phyloP scores from a whole-genome alignment of 75 land plant genomes.

The Cryptomeria japonica region DNA sequence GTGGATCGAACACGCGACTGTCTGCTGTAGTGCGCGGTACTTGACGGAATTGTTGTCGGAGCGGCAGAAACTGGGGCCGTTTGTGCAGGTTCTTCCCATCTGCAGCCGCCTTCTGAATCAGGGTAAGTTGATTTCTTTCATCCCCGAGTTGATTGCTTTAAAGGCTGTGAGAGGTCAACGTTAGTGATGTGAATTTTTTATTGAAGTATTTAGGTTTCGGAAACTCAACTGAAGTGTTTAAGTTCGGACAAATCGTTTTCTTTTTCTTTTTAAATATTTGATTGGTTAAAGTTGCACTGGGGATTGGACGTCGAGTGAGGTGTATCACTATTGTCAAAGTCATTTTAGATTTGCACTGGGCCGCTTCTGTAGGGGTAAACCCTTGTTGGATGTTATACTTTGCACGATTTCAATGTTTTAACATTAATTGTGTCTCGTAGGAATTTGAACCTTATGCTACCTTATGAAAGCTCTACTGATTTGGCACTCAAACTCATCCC shows the following conservation, averaged over 20 bases:
- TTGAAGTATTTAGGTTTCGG: neutral
- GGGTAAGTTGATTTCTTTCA: constrained; percentile 31
- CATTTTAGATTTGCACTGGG: neutral
- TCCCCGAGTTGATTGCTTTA: neutral
- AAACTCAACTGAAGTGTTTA: neutral
- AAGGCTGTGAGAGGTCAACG: neutral
- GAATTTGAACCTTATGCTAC: neutral
- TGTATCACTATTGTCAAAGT: neutral
- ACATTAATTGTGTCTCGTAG: neutral
- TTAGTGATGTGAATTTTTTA: neutral
- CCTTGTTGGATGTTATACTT: neutral
- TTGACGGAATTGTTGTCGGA: constrained; percentile 72
- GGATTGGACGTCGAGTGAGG: neutral
- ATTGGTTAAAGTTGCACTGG: too few relatives aligned
- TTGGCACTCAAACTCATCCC: neutral
- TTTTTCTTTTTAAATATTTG: too few relatives aligned
- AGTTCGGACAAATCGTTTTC: too few relatives aligned
- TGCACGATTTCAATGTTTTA: neutral
- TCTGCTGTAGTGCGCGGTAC: constrained; percentile 34
- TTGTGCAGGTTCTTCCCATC: constrained; percentile 69
- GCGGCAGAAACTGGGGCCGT: constrained; percentile 70
- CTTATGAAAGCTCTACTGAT: neutral
- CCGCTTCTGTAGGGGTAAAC: neutral
- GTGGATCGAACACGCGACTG: neutral
- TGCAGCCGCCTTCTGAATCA: constrained; percentile 77